Evolutionary conservation across 192 early-diverging fungal species (phyloP).

Genomic region (Kappamyces sp.): DNA sequence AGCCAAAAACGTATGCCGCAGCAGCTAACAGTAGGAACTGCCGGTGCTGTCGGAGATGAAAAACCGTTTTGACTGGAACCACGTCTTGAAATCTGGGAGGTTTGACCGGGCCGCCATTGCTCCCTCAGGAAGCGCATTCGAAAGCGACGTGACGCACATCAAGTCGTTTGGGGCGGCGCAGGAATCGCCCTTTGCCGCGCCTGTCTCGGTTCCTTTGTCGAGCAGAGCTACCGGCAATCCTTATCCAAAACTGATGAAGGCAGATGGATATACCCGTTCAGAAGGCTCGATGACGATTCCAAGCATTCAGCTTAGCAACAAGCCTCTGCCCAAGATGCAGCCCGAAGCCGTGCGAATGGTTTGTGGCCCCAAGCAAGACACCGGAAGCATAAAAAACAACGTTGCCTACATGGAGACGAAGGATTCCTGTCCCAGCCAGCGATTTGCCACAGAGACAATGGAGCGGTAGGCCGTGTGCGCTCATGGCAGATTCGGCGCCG

Average conservation of each 20-base stretch:
- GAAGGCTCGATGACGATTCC: too few relatives aligned
- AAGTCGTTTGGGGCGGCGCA: not conserved
- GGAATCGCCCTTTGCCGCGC: conserved; percentile 14
- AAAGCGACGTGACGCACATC: conserved; percentile 14
- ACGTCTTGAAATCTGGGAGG: not conserved
- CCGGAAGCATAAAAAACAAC: conserved; percentile 16
- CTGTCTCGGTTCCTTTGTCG: too few relatives aligned
- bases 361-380: conserved; percentile 10
- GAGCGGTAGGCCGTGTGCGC: conserved; percentile 5
- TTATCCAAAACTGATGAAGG: conserved; percentile 4
- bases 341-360: too few relatives aligned
- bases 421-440: conserved; percentile 1
- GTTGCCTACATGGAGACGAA: not conserved
- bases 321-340: too few relatives aligned
- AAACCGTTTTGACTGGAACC: not conserved
- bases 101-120: conserved; percentile 2
- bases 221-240: too few relatives aligned
- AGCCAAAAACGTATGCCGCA: too few relatives aligned
- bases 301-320: too few relatives aligned
- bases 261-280: conserved; percentile 10
- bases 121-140: conserved; percentile 4
- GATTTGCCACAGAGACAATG: conserved; percentile 5
- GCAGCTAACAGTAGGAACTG: too few relatives aligned
- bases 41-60: conserved; percentile 10
- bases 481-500: not conserved